Evolutionary conservation across 768 basidiomycete genomes (phyloP), one percentile per base, ranked within the genome.

Genomic region (Rhizopogon vulgaris): DNA sequence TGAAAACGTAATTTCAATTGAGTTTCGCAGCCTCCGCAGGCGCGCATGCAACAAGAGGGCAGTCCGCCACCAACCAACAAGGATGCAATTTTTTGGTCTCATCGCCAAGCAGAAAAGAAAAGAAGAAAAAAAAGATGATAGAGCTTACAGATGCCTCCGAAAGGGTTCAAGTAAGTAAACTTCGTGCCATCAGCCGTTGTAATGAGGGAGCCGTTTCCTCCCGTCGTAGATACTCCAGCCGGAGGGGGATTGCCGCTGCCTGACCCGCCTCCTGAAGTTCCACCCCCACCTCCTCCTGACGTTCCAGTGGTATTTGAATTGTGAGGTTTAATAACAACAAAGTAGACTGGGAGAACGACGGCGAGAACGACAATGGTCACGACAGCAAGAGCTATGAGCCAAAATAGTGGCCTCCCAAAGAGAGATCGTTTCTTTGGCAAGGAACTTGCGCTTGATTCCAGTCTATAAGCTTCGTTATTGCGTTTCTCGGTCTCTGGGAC

Each of bases 161-260:
- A 87, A 17, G 77, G 69, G 67, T 94, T 94, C 53, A 72, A 73
- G 65, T 95, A 94, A 2, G 75, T 80, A 68, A 93, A 87, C 1
- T 77, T 82, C 1, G 79, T 69, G 1, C 92, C 93, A 62, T 91
- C 78, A 3, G 77, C 80, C 17, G 74, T 71, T 7, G 75, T 80
- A 48, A 92, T 69, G 4, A 73, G 72, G 27, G 84, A 86, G 9
- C 90, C 90, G 61, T 87, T 82, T 15, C 80, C 79, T 11, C 92
- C 92, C 3, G 73, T 60, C 12, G 59, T 69, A 3, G 43, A 46
- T 15, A 1, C 4, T 37, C 53, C 57, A 49, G 55, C 28, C 2
- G 56, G 56, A 28, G 56, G 30, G 4, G 56, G 47, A 27, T 37
- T 49, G 15, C 53, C 54, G n/a, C 17, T 15, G 39, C 54, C 60